Conservation (phyloP, 2,329 filamentous ascomycete genomes). For the Ceratocystis smalleyi region DNA sequence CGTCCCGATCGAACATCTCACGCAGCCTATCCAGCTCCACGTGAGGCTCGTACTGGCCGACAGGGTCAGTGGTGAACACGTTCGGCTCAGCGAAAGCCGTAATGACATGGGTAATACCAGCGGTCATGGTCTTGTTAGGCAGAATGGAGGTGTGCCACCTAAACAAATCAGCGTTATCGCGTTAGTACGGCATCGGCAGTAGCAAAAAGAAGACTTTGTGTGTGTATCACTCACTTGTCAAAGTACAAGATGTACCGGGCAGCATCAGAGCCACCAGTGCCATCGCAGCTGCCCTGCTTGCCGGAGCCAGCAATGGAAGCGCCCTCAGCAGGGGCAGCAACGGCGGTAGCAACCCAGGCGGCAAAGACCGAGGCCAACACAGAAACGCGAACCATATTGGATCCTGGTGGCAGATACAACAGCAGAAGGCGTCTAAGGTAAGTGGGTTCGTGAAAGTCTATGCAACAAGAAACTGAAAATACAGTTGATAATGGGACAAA, state of each 20-base stretch:
- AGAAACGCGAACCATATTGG: not conserved
- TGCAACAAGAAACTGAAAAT: not conserved
- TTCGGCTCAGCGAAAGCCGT: slow-evolving; percentile 43
- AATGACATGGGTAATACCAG: slow-evolving; percentile 37
- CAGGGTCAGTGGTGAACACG: slow-evolving; percentile 30
- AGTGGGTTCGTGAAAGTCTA: not conserved
- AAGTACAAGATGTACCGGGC: not conserved
- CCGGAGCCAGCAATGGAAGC: not conserved
- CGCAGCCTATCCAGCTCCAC: slow-evolving; percentile 28
- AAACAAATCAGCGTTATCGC: too few species aligned
- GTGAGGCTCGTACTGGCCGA: slow-evolving; percentile 36
- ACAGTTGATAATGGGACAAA: not conserved
- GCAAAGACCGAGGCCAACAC: not conserved
- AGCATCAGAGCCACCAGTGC: not conserved
- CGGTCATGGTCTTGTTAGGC: not conserved
- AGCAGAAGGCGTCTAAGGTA: not conserved
- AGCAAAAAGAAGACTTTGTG: not conserved
- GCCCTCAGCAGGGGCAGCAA: not conserved
- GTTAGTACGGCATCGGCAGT: not conserved
- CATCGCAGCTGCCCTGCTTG: not conserved
- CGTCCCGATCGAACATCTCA: slow-evolving; percentile 32
- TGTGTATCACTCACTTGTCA: not conserved
- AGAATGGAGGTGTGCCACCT: not conserved
- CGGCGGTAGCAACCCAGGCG: not conserved
- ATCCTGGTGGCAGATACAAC: not conserved